Base-by-base conservation (phyloP, 768 basidiomycete genomes). In the Solioccasus polychromus region DNA sequence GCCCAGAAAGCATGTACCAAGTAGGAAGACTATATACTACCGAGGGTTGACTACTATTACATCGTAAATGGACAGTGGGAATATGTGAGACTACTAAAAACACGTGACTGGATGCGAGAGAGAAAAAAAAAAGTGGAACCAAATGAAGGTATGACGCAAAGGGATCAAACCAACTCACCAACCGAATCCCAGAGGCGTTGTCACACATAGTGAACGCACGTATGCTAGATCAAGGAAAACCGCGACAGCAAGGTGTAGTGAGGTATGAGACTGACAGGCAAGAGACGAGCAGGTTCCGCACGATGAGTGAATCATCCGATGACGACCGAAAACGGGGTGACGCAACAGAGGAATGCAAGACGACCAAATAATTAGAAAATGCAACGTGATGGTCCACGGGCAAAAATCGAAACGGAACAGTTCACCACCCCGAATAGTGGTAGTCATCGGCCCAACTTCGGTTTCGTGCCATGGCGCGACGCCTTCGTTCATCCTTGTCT, bases 371-470 rank as follows among this genome's bases (percentile, higher is more conserved):
- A 55, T 52, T 56, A 60, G 38, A 51, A 50, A 35, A 51, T 52
- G 49, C 54, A 32, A 45, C 46, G 49, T 48, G 54, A 36, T 39
- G 45, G 46, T 44, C 42, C 48, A 48, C 20, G 45, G 15, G 24
- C 4, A 46, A 23, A 46, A 23, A 34, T 25, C 15, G 31, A 39
- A 36, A 38, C 25, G 35, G 11, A 43, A 26, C 23, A 25, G 23
- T 17, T 56, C 61, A 86, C 84, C 85, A 87, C 32, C 84, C 85
- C 15, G 74, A 60, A 48, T 67, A 70, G 62, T 86, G 85, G 60
- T 75, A 86, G 50, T 85, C 81, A 47, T 83, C 76, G 18, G 79
- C 77, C 81, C 79, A 85, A 58, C 80, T 86, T 41, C 76, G 73
- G 60, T 83, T 85, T 52, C 82, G 68, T 41, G 78, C 75, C 61